These are phyloP conservation scores for Mollisia scopiformis DNA, from an alignment of 2,329 filamentous ascomycete species.

Conservation along the genomic window DNA sequence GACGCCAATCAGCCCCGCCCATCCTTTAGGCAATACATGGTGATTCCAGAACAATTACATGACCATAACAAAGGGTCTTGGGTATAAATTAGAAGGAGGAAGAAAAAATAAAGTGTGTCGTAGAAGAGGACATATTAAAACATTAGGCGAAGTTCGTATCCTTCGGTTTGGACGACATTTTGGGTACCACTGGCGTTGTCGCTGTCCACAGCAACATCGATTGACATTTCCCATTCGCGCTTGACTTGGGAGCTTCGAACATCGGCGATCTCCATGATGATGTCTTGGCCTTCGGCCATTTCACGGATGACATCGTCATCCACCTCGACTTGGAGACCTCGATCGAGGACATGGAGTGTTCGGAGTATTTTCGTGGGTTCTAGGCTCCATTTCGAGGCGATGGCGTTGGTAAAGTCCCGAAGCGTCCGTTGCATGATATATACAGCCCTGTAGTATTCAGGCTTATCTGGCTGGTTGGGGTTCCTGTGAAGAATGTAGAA, in stretches of 20 bases:
- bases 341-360: slow-evolving; percentile 71
- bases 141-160: slow-evolving; percentile 38
- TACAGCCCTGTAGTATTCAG: slow-evolving; percentile 77
- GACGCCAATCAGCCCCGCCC: slow-evolving; percentile 23
- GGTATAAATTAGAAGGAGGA: slow-evolving; percentile 24
- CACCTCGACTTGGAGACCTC: slow-evolving; percentile 80
- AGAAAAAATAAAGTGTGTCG: slow-evolving; percentile 5
- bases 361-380: slow-evolving; percentile 73
- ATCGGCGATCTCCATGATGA: slow-evolving; percentile 69
- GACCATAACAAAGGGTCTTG: slow-evolving; percentile 27
- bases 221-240: slow-evolving; percentile 64
- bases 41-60: slow-evolving; percentile 35
- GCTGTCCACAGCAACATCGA: slow-evolving; percentile 46
- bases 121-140: slow-evolving; percentile 34
- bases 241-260: slow-evolving; percentile 45
- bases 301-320: slow-evolving; percentile 89
- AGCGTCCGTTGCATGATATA: slow-evolving; percentile 81
- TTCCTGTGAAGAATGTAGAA: slow-evolving; percentile 75
- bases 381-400: slow-evolving; percentile 80
- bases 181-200: slow-evolving; percentile 28
- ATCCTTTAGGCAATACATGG: slow-evolving; percentile 19
- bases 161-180: slow-evolving; percentile 31
- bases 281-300: slow-evolving; percentile 88
- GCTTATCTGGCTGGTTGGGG: slow-evolving; percentile 46
- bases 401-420: slow-evolving; percentile 70